A percentile compares a stretch with the other conserved stretches of the same genome.
phyloP scores from a whole-genome alignment of 2,329 filamentous ascomycete species.

The Fusarium siculi region DNA sequence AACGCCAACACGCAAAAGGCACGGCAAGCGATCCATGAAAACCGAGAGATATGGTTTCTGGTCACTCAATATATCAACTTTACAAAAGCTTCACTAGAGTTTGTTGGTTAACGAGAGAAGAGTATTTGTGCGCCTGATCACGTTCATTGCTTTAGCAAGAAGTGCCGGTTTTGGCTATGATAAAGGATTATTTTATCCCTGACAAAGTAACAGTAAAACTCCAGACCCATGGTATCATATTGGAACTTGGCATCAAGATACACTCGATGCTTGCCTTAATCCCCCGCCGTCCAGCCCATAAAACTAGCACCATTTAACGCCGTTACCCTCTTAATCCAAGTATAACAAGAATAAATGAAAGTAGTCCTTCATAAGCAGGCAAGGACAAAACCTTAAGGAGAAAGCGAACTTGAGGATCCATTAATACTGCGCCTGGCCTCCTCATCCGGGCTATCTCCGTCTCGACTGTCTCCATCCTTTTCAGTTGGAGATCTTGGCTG shows the following conservation, averaged over 20 bases:
- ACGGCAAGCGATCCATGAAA: conserved; percentile 14
- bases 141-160: not conserved
- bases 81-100: not conserved
- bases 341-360: conserved; percentile 10
- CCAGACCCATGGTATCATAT: conserved; percentile 53
- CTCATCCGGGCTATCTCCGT: conserved; percentile 41
- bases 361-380: conserved; percentile 28
- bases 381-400: conserved; percentile 38
- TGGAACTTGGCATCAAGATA: conserved; percentile 40
- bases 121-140: not conserved
- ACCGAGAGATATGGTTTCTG: not conserved
- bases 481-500: conserved; percentile 44
- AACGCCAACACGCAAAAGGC: conserved; percentile 32
- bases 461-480: conserved; percentile 43
- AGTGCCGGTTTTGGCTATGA: conserved; percentile 20
- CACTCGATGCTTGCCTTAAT: conserved; percentile 27
- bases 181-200: conserved; percentile 28
- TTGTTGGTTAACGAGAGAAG: not conserved
- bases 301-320: conserved; percentile 36
- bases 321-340: conserved; percentile 12
- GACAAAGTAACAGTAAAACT: conserved; percentile 30
- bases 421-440: conserved; percentile 49
- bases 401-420: conserved; percentile 50
- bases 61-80: not conserved
- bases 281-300: conserved; percentile 29